Evolutionary conservation across 352 stramenopile species (phyloP).

Genomic region (Pythium guiyangense): DNA sequence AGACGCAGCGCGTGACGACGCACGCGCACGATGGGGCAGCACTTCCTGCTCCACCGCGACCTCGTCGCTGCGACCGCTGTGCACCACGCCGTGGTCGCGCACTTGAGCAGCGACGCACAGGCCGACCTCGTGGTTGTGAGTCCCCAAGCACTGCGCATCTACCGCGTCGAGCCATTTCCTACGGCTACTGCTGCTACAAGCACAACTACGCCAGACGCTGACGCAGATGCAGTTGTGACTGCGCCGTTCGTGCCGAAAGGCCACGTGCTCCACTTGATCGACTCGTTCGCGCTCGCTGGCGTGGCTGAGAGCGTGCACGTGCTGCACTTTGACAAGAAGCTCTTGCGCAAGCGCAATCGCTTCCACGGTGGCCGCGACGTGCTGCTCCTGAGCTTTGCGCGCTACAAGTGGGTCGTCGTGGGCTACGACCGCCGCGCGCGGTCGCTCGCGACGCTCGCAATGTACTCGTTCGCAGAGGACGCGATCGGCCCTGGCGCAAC

Average conservation of each 20-base stretch:
- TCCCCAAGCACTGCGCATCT: conserved; percentile 71
- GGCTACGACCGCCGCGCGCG: conserved; percentile 56
- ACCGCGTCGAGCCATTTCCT: conserved; percentile 68
- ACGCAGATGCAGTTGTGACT: not conserved
- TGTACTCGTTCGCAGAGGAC: conserved; percentile 81
- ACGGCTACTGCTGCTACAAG: not conserved
- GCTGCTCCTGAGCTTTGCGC: conserved; percentile 68
- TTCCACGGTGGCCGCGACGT: conserved; percentile 72
- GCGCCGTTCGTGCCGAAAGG: conserved; percentile 25
- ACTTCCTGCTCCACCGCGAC: conserved; percentile 83
- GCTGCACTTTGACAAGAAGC: conserved; percentile 56
- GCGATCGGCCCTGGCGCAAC: conserved; percentile 76
- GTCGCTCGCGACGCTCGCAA: conserved; percentile 58
- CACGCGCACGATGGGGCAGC: conserved; percentile 50
- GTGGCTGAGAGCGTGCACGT: conserved; percentile 69
- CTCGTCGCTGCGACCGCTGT: conserved; percentile 75
- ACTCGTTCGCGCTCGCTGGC: conserved; percentile 66
- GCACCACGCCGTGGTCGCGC: conserved; percentile 61
- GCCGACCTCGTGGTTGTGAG: conserved; percentile 69
- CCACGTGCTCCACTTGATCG: conserved; percentile 68
- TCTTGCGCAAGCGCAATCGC: conserved; percentile 65
- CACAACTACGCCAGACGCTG: not conserved
- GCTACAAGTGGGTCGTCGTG: conserved; percentile 80
- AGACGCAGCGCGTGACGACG: too few species aligned
- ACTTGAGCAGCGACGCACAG: conserved; percentile 64